These are phyloP conservation scores for Raddia guianensis DNA, from an alignment of 176 grass and related monocot genomes.

Conservation along the genomic window DNA sequence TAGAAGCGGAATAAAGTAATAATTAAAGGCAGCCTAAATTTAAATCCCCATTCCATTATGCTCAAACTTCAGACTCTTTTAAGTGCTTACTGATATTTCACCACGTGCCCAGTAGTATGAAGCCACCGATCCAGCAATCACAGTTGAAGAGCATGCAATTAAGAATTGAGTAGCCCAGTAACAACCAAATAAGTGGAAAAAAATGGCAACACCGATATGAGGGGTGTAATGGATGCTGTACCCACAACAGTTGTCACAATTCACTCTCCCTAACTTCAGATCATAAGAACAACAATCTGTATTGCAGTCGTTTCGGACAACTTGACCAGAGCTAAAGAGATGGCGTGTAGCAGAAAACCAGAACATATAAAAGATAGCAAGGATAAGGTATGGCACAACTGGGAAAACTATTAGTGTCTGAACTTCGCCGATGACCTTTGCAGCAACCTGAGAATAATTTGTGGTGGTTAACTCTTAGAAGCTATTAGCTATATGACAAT, in stretches of 20 bases:
- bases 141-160: conserved; percentile 82
- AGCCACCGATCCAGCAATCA: conserved; percentile 91
- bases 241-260: conserved; percentile 93
- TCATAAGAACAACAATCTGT: conserved; percentile 86
- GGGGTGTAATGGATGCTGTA: conserved; percentile 91
- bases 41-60: not conserved
- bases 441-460: conserved; percentile 71
- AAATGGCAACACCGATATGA: conserved; percentile 89
- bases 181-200: conserved; percentile 93
- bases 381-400: conserved; percentile 70
- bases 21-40: not conserved
- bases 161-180: conserved; percentile 98
- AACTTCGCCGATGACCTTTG: conserved; percentile 98
- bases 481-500: not conserved
- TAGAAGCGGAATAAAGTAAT: conserved; percentile 17
- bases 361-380: conserved; percentile 96
- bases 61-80: conserved; percentile 10
- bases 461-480: not conserved
- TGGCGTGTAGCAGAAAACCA: conserved; percentile 94
- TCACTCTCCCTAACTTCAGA: conserved; percentile 83
- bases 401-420: conserved; percentile 97
- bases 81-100: conserved; percentile 83
- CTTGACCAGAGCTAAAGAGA: conserved; percentile 94
- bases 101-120: conserved; percentile 92
- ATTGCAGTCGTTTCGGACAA: conserved; percentile 88